Percentiles rank a stretch among this genome's conserved stretches.
These are phyloP conservation scores for Scedosporium boydii DNA, from an alignment of 2,329 filamentous ascomycete species.

Conservation along the genomic window DNA sequence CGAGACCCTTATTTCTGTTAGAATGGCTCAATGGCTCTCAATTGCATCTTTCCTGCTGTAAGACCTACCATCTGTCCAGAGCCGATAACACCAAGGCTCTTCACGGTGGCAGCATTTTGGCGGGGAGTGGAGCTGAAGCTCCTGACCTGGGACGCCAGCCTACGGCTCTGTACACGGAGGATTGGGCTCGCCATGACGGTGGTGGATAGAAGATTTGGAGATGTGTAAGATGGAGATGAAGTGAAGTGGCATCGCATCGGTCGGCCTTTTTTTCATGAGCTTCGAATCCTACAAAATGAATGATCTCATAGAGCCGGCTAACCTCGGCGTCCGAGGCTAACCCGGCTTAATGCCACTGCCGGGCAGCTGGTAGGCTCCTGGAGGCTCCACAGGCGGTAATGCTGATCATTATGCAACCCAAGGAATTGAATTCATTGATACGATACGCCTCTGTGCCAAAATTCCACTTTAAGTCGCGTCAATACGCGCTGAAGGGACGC, in stretches of 20 bases:
- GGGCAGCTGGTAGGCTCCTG: neutral
- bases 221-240: constrained; percentile 1
- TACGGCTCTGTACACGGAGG: constrained; percentile 22
- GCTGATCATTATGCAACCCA: neutral
- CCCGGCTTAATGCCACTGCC: neutral
- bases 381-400: neutral
- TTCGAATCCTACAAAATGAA: constrained; percentile 7
- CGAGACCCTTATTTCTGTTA: constrained; percentile 59
- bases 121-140: constrained; percentile 61
- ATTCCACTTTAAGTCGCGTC: constrained; percentile 1
- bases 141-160: constrained; percentile 21
- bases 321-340: constrained; percentile 27
- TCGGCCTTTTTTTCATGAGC: neutral
- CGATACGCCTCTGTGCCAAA: neutral
- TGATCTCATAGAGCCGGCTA: constrained; percentile 23
- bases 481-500: neutral
- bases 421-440: neutral
- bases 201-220: too few relatives aligned
- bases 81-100: constrained; percentile 82
- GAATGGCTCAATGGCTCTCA: neutral
- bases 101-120: constrained; percentile 61
- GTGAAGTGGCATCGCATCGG: neutral
- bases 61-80: constrained; percentile 84
- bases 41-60: neutral
- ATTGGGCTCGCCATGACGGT: constrained; percentile 29